phyloP scores from a whole-genome alignment of 306 rosid species.

The Gastrolobium villosum region DNA sequence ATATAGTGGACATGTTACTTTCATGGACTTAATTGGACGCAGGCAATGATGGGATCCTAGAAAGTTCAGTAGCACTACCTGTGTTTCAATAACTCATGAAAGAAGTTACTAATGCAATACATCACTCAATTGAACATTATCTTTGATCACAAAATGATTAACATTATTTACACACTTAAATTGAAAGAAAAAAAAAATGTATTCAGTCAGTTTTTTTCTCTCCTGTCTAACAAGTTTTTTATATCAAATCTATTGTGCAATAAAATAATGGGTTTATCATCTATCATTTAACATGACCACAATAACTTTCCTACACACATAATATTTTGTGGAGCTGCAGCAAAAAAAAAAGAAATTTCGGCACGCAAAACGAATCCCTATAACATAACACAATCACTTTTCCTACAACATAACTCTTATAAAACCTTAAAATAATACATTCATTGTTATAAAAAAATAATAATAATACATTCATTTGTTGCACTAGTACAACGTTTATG shows the following conservation, averaged over 20 bases:
- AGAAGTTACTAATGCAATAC: background rate
- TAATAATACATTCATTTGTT: background rate
- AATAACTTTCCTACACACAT: no score
- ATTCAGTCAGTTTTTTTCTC: background rate
- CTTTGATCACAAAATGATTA: background rate
- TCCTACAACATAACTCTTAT: no score
- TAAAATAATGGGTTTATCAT: no score
- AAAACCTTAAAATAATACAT: no score
- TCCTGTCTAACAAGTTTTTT: no score
- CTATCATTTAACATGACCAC: no score
- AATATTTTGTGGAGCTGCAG: no score
- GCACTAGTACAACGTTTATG: background rate
- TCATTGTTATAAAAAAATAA: no score
- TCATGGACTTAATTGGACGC: background rate
- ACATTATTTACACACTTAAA: background rate
- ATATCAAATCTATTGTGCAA: no score
- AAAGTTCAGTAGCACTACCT: background rate
- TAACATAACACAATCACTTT: no score
- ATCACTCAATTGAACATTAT: background rate
- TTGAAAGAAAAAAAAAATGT: background rate
- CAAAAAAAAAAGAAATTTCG: no score
- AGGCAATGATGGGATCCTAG: background rate
- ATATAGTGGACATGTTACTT: conserved; percentile 20
- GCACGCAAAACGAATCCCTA: no score
- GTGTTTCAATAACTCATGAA: conserved; percentile 12